Evolutionary conservation across 306 rosid species (phyloP), one percentile per base, ranked within the genome.

Genomic region (Mimosa pudica): DNA sequence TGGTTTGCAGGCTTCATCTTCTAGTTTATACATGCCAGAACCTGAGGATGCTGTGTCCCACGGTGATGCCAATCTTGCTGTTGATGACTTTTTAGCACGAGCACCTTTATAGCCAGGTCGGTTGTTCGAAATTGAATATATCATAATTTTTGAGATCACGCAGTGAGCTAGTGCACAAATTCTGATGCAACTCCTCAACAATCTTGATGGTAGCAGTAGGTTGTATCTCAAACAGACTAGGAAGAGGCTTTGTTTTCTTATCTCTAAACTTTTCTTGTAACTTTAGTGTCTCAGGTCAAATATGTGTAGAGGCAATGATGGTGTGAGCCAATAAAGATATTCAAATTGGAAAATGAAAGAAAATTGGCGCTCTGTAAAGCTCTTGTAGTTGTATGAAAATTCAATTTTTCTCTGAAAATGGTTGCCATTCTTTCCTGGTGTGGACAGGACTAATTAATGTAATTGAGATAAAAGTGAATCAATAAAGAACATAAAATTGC

Each of bases 11-110:
- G 87, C 88, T 75, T 89, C 98, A 20, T 80, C 88, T 70, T 80
- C 97, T 20, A 86, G 79, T 80, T 90, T 96, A 13, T 90, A 52
- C 74, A 86, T 96, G 89, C 99, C 99, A 2, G 98, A 96, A 84
- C 93, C 96, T 0, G 99, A 93, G 67, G 98, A 93, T 70, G 99
- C 93, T 0, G 99, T 93, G 82, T 78, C 97, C 54, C 99, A 96
- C 57, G 99, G 99, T 70, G 99, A 96, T 49, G 88, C 96, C 70
- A 90, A 84, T 83, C 98, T 96, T 10, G 99, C 92, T 9, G 97
- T 96, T 66, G 89, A 96, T 62, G 99, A 96, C 73, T 96, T 96
- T 82, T 87, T 96, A 12, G 92, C 99, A 10, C 81, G 93, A 73
- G 86, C 94, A 76, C 57, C 86, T 35, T 89, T 84, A 42, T 89